phyloP scores from a whole-genome alignment of 192 early-diverging fungal species.

The Entomortierella chlamydospora region DNA sequence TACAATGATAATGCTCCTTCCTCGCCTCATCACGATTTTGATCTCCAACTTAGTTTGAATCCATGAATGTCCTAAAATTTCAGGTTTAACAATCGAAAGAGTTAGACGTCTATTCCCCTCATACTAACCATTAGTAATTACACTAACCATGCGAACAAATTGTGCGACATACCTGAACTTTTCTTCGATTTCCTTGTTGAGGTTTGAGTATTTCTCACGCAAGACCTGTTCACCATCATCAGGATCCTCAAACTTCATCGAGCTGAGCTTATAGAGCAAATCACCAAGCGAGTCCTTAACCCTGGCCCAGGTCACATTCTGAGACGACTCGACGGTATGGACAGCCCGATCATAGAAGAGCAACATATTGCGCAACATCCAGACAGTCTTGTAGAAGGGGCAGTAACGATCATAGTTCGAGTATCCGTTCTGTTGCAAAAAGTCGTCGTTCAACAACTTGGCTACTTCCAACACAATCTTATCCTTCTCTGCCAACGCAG shows the following conservation, averaged over 20 bases:
- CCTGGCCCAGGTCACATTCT: conserved; percentile 93
- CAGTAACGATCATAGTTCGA: conserved; percentile 98
- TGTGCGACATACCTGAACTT: conserved; percentile 69
- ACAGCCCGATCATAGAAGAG: conserved; percentile 95
- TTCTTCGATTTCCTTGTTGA: conserved; percentile 97
- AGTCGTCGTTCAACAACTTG: conserved; percentile 99
- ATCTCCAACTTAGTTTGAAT: conserved; percentile 35
- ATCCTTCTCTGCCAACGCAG: conserved; percentile 87
- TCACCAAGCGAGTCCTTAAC: conserved; percentile 95
- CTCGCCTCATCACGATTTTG: background rate
- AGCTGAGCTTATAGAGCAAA: conserved; percentile 94
- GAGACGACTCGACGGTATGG: conserved; percentile 94
- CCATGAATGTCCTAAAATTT: conserved; percentile 46
- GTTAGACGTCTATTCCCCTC: too few relatives aligned
- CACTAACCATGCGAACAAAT: too few relatives aligned
- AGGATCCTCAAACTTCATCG: conserved; percentile 99
- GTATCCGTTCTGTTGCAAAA: conserved; percentile 99
- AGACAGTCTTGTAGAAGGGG: conserved; percentile 99
- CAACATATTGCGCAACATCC: conserved; percentile 98
- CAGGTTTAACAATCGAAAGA: background rate
- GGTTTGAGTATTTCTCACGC: conserved; percentile 87
- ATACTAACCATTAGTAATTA: too few relatives aligned
- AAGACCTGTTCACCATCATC: conserved; percentile 93
- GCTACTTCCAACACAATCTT: conserved; percentile 99
- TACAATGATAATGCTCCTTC: background rate